These are phyloP conservation scores for Scutellaria barbata DNA, from an alignment of 257 asterid species.

Conservation along the genomic window DNA sequence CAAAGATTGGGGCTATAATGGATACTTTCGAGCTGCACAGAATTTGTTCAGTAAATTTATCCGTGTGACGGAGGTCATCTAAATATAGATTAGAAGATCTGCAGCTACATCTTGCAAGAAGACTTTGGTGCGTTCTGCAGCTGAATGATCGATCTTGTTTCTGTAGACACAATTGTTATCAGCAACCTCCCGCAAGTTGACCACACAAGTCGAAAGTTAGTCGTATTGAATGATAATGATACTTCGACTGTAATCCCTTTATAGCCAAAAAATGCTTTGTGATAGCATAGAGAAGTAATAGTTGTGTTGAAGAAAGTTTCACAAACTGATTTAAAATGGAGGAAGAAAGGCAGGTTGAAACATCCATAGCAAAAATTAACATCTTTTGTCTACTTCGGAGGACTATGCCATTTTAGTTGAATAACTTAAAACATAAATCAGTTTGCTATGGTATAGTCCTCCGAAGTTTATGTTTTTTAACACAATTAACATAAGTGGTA, in stretches of 20 bases:
- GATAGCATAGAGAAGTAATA: neutral
- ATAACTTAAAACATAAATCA: neutral
- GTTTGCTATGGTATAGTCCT: too few species aligned
- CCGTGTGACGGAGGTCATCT: too few species aligned
- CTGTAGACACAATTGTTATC: slow-evolving; percentile 89
- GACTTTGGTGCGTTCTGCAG: slow-evolving; percentile 85
- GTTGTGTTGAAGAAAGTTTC: neutral
- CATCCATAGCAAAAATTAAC: neutral
- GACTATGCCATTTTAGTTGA: neutral
- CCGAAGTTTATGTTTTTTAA: too few species aligned
- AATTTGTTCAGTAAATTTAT: too few species aligned
- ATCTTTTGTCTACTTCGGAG: neutral
- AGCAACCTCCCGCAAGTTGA: slow-evolving; percentile 77
- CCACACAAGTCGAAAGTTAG: slow-evolving; percentile 13
- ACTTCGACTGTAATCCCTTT: neutral
- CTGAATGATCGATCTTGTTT: slow-evolving; percentile 89
- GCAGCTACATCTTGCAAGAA: slow-evolving; percentile 96
- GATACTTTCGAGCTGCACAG: too few species aligned
- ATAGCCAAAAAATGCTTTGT: neutral
- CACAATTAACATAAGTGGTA: too few species aligned
- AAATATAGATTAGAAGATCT: too few species aligned
- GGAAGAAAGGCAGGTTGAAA: slow-evolving; percentile 4
- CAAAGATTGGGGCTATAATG: too few species aligned
- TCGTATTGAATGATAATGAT: neutral
- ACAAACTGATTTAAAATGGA: slow-evolving; percentile 1